Evolutionary conservation across 73 alveolate genomes (phyloP), one percentile per base, ranked within the genome.

Genomic region (Uronychia binucleata): DNA sequence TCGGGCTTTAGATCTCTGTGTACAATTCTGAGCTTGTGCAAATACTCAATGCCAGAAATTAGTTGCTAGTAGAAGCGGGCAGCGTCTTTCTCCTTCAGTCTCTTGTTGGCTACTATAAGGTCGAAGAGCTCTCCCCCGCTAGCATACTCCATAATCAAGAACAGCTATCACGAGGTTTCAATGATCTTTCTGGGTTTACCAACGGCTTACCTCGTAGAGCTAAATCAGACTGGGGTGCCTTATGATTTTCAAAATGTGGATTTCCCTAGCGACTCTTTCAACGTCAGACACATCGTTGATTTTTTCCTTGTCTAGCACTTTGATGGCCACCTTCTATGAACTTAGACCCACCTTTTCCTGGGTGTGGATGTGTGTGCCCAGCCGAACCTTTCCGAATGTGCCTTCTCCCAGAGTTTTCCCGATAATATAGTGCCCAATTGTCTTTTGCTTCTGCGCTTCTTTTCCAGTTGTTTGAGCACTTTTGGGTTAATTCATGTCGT

Each of bases 1-100:
- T 96, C 99, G 13, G 99, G 99, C 77, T 96, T 96, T 82, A 96
- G 77, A 92, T 96, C 99, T 84, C 99, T 83, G 85, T 96, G 99
- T 60, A 95, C 94, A 26, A 96, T 92, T 33, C 91, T 88, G 58
- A 94, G 81, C 27, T 92, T 79, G 33, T 91, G 97, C 27, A 95
- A 80, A 78, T 94, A 94, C 91, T 86, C 95, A 34, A 96, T 81
- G 1, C 97, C 99, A 30, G 92, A 91, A 33, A 94, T 90, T 57
- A 96, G 87, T 81, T 96, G 96, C 33, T 88, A 81, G 75, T 91
- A 94, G 78, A 74, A 88, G 34, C 79, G 75, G 26, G 95, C 90
- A 11, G 99, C 88, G 75, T 96, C 99, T 30, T 79, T 60, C 85
- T 96, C 99, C 1, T 81, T 58, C 31, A 96, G 87, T 86, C 95